Evolutionary conservation across 2,329 filamentous ascomycete genomes (phyloP), one percentile per base, ranked within the genome.

Genomic region (Sporothrix mexicana): DNA sequence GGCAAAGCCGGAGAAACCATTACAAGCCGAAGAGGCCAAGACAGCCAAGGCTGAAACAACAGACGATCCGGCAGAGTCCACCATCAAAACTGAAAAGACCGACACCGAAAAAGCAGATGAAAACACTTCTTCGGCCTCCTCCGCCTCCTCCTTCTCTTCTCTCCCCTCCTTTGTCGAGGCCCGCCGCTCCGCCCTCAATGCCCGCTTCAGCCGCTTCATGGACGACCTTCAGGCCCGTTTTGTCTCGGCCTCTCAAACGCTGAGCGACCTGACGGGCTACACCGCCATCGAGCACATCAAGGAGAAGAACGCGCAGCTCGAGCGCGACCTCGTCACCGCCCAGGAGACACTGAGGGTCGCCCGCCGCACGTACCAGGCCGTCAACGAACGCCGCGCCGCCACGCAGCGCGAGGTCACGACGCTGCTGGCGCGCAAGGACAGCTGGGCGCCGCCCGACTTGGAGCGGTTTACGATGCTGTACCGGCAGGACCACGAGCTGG

Each of bases 371-470:
- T 97, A 98, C 85, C 92, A 95, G 77, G 86, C 90, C n/a, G 93
- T 94, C 45, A 95, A 96, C 76, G 87, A 91, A 72, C 90, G 92
- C 77, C 93, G 97, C 76, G 92, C 93, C n/a, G 85, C 91, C 17
- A 97, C 95, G 0, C 95, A 98, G 83, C 93, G 96, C 77, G 96
- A 99, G 84, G 95, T 98, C 53, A 98, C 97, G 64, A 93, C 94
- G 25, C 88, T 99, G 30, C 88, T 99, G 8, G 95, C 97, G 74
- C 90, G 96, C 73, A 98, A 99, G 83, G 94, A 97, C 81, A 92
- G 91, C 20, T 99, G 96, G 96, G 90, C 91, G 0, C 91, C 95
- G 0, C 80, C 85, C 1, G 96, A 99, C 82, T 88, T 99, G 43
- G 96, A 99, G 83, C 91, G 95, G 72, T 99, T 99, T 86, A 99